These are phyloP conservation scores for Plasmodium coatneyi DNA, from an alignment of 169 alveolate species.

Conservation along the genomic window DNA sequence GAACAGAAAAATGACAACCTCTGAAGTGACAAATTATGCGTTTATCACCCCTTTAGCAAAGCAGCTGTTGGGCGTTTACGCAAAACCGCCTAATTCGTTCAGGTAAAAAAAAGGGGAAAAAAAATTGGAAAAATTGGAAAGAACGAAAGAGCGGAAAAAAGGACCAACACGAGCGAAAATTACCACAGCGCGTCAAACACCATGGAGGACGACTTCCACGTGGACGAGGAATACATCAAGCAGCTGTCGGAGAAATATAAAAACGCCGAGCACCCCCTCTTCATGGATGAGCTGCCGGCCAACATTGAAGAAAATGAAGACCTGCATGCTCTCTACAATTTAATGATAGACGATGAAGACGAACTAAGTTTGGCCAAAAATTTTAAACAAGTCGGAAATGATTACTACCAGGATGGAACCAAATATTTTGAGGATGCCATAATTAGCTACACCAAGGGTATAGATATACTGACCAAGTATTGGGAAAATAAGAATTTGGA, in stretches of 20 bases:
- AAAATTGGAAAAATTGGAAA: neutral
- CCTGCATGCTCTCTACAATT: conserved; percentile 44
- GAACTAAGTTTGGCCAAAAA: conserved; percentile 49
- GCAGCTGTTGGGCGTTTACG: neutral
- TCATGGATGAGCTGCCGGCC: conserved; percentile 65
- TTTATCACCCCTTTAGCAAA: neutral
- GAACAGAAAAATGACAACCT: neutral
- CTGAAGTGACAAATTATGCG: neutral
- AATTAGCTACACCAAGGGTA: conserved; percentile 59
- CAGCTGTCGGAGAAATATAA: conserved; percentile 52
- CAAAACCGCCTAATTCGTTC: neutral
- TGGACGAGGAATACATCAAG: conserved; percentile 52
- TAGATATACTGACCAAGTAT: conserved; percentile 20
- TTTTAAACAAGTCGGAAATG: conserved; percentile 69
- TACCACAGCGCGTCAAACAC: neutral
- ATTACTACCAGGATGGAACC: conserved; percentile 43
- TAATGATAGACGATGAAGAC: conserved; percentile 50
- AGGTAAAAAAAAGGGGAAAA: neutral
- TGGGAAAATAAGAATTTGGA: neutral
- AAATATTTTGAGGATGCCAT: conserved; percentile 73
- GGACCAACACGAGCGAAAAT: neutral
- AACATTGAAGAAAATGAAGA: conserved; percentile 71
- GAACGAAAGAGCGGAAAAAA: neutral
- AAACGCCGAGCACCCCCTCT: conserved; percentile 64
- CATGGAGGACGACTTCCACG: conserved; percentile 49